Percentiles rank a stretch among this genome's conserved stretches.
Evolutionary conservation across 805 yeast genomes (phyloP).

Genomic region (Candida maris): DNA sequence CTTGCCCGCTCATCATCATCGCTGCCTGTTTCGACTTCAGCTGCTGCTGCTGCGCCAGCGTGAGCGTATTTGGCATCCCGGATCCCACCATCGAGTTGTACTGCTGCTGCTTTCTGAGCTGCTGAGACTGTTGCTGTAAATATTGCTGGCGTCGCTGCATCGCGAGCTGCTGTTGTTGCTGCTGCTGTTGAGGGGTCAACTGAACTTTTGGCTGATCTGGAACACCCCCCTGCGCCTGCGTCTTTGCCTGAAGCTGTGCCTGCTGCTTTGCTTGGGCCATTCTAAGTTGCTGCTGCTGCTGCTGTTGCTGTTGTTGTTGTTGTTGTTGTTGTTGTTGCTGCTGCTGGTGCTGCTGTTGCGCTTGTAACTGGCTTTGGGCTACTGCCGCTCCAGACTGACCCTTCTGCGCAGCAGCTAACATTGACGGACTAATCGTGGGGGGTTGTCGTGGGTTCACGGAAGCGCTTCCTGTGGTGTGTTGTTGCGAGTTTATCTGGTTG

Average conservation of each 20-base stretch:
- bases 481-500: background rate
- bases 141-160: conserved; percentile 21
- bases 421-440: background rate
- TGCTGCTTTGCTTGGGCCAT: conserved; percentile 19
- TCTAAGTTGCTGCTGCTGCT: conserved; percentile 19
- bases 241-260: conserved; percentile 17
- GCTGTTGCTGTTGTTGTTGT: conserved; percentile 2
- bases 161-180: conserved; percentile 22
- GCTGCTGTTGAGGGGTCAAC: conserved; percentile 20
- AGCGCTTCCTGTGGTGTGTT: conserved; percentile 1
- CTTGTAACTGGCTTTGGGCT: background rate
- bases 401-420: background rate
- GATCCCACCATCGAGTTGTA: conserved; percentile 7
- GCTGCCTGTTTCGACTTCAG: conserved; percentile 23
- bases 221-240: conserved; percentile 14
- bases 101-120: conserved; percentile 22
- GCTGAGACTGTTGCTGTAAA: conserved; percentile 22
- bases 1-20: conserved; percentile 19
- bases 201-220: conserved; percentile 17
- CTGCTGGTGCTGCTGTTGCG: conserved; percentile 1
- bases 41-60: conserved; percentile 20
- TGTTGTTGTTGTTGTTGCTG: conserved; percentile 5
- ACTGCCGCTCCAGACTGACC: background rate
- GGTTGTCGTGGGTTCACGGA: background rate
- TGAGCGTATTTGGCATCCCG: conserved; percentile 6